Percentiles rank a stretch among this genome's conserved stretches.
These are phyloP conservation scores for Quercus variabilis DNA, from an alignment of 306 rosid species.

Conservation along the genomic window DNA sequence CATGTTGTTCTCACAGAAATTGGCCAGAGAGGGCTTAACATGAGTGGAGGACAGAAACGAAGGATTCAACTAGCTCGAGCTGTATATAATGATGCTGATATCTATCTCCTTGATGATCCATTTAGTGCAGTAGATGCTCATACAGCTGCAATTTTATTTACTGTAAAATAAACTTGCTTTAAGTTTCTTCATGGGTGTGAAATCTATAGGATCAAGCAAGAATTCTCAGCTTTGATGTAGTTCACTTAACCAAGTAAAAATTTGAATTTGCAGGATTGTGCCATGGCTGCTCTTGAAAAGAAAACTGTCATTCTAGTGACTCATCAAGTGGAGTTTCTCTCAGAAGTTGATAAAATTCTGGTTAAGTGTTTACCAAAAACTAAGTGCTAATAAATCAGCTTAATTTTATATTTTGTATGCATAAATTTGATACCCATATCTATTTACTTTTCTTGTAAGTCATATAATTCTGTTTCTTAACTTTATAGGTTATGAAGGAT, in stretches of 20 bases:
- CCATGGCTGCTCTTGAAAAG: too few species aligned
- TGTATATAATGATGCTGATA: constrained; percentile 69
- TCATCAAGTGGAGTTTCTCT: too few species aligned
- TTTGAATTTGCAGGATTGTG: too few species aligned
- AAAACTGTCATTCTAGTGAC: too few species aligned
- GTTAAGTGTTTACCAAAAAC: constrained; percentile 19
- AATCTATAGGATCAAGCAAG: background rate
- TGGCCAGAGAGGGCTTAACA: constrained; percentile 81
- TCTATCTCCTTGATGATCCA: constrained; percentile 81
- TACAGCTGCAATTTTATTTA: constrained; percentile 62
- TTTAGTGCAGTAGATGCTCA: constrained; percentile 90
- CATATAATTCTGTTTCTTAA: background rate
- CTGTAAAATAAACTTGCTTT: constrained; percentile 31
- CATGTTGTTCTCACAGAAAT: constrained; percentile 85
- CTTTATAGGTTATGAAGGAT: constrained; percentile 60
- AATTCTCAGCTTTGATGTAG: background rate
- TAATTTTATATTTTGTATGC: background rate
- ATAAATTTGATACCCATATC: background rate
- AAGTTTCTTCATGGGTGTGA: background rate
- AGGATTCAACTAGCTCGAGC: constrained; percentile 89
- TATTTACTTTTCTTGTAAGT: background rate
- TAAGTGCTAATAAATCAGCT: background rate
- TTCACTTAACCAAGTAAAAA: constrained; percentile 9
- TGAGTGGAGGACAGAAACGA: constrained; percentile 94
- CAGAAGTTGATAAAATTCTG: too few species aligned